Conservation (phyloP, 2,329 filamentous ascomycete genomes). For the Venturia effusa region DNA sequence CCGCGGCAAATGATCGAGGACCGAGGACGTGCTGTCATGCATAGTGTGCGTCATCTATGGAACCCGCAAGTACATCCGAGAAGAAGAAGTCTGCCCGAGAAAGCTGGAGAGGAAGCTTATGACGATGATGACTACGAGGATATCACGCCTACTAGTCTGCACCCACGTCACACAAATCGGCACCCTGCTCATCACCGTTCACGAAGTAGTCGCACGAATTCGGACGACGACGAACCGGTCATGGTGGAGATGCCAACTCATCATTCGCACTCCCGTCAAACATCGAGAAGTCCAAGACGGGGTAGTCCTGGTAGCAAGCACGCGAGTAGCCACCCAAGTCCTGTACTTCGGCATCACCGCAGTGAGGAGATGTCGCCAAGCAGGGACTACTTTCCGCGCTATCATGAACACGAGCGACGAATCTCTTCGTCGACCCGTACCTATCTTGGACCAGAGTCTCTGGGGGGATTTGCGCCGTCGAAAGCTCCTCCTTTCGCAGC, state of each 20-base stretch:
- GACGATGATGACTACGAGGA: constrained; percentile 11
- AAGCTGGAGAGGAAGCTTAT: neutral
- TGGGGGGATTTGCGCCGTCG: constrained; percentile 32
- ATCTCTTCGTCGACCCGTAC: constrained; percentile 15
- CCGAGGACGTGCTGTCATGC: constrained; percentile 23
- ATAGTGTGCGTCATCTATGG: constrained; percentile 10
- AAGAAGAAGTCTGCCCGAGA: constrained; percentile 6
- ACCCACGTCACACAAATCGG: constrained; percentile 2
- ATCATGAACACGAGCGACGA: constrained; percentile 3
- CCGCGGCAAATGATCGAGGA: constrained; percentile 20
- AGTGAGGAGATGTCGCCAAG: constrained; percentile 32
- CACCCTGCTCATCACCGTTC: constrained; percentile 4
- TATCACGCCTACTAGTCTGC: constrained; percentile 5
- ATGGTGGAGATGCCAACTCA: constrained; percentile 2
- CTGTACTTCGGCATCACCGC: constrained; percentile 26
- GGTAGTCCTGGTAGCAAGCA: constrained; percentile 14
- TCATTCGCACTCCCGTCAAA: neutral
- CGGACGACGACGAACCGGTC: neutral
- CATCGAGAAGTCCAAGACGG: neutral
- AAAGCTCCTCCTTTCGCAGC: constrained; percentile 37
- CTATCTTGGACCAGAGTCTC: constrained; percentile 14
- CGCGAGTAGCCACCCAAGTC: constrained; percentile 16
- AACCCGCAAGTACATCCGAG: constrained; percentile 3
- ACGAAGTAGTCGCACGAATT: neutral
- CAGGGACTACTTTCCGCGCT: constrained; percentile 27